Conservation (phyloP, 495 filamentous ascomycete species). For the Clavariopsis aquatica region DNA sequence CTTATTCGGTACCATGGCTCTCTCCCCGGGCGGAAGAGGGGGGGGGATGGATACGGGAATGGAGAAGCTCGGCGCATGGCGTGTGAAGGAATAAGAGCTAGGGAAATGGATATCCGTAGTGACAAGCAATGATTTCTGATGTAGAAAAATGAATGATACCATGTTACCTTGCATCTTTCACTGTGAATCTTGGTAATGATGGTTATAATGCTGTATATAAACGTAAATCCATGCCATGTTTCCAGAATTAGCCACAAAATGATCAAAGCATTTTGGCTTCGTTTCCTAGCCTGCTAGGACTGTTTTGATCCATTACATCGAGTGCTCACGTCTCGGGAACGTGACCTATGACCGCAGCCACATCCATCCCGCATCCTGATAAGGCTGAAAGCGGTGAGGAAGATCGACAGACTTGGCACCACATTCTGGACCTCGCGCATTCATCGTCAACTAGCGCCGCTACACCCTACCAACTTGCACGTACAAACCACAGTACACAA, state of each 20-base stretch:
- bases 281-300: no score
- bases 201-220: no score
- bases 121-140: slow-evolving; percentile 23
- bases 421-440: slow-evolving; percentile 1
- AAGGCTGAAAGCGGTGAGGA: slow-evolving; percentile 34
- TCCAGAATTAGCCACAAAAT: no score
- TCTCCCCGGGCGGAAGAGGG: no score
- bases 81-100: slow-evolving; percentile 30
- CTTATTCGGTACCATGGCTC: not conserved
- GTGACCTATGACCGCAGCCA: slow-evolving; percentile 7
- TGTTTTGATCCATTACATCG: no score
- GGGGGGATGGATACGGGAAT: not conserved
- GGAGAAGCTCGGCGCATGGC: slow-evolving; percentile 32
- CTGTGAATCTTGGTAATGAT: no score
- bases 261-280: no score
- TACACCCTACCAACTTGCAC: not conserved
- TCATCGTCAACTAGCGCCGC: not conserved
- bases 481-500: not conserved
- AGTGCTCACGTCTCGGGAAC: not conserved
- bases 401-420: slow-evolving; percentile 9
- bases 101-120: slow-evolving; percentile 3
- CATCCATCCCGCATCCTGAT: not conserved
- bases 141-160: slow-evolving; percentile 36
- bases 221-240: no score
- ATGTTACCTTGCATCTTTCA: no score